Evolutionary conservation across 108 stramenopile genomes (phyloP), one percentile per base, ranked within the genome.

Genomic region (Nitzschia sp.): DNA sequence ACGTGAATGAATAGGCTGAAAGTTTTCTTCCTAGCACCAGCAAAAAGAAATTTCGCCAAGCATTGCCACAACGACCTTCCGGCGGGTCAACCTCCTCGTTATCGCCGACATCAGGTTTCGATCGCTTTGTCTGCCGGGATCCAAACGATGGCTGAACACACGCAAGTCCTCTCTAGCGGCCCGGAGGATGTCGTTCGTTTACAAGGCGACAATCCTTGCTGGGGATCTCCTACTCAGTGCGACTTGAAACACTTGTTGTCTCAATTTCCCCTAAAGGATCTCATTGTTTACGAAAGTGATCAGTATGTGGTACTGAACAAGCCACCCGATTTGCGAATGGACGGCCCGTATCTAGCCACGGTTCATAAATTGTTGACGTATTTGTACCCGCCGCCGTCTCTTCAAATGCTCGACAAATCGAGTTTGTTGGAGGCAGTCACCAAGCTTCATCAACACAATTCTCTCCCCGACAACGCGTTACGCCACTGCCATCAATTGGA

Each of bases 401-500:
- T 87, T 19, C 21, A 57, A 29, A 35, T 36, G 17, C 9, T 65
- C 21, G 13, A 59, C 13, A 59, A 80, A 33, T 25, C 56, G 2
- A 29, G 13, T 31, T 70, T 86, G 38, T 36, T 85, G 1, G 35
- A 78, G 24, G 47, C 63, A 8, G 72, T 90, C 13, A 29, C 70
- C 34, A 25, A 59, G 27, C 46, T 87, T 15, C 66, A 77, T 19
- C 75, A 69, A 36, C 74, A 79, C 49, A 79, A 83, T 33, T 72
- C 67, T 58, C 73, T 92, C n/a, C 38, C 68, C 46, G 91, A 92
- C 67, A 87, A 88, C 65, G 84, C 74, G 27, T 54, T 92, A 42
- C 86, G 95, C 9, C 89, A 79, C 0, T 89, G 90, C 49, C 95
- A 96, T 75, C 95, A 94, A 75, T 68, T 96, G 38, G 95, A 96